Conservation (phyloP, 2,329 filamentous ascomycete species). For the Epichloe sylvatica region DNA sequence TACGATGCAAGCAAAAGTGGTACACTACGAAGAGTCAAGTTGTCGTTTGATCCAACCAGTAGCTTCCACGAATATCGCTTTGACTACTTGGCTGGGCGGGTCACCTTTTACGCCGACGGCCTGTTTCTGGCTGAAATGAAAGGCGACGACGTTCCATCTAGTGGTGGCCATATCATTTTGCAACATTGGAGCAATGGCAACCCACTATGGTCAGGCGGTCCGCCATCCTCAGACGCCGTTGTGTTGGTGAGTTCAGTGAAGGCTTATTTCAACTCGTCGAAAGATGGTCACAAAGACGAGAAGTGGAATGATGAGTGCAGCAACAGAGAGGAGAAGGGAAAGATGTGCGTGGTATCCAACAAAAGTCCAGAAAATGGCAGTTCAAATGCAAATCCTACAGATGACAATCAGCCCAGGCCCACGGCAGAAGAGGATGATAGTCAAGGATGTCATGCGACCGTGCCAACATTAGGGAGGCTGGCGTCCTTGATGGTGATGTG, state of each 20-base stretch:
- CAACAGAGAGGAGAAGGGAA: background rate
- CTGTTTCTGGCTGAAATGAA: conserved; percentile 40
- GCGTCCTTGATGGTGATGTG: background rate
- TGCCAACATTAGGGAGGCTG: background rate
- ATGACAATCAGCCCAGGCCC: background rate
- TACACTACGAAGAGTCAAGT: conserved; percentile 40
- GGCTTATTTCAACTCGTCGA: conserved; percentile 64
- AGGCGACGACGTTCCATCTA: conserved; percentile 42
- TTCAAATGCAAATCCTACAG: conserved; percentile 11
- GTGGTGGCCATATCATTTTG: conserved; percentile 52
- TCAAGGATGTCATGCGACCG: background rate
- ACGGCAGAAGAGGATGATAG: background rate
- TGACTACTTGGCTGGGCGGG: conserved; percentile 50
- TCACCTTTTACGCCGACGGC: conserved; percentile 58
- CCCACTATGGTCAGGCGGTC: conserved; percentile 54
- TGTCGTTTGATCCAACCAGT: conserved; percentile 52
- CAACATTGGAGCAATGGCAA: conserved; percentile 74
- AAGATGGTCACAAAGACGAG: conserved; percentile 9
- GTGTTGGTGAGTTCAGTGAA: conserved; percentile 58
- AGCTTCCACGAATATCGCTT: conserved; percentile 68
- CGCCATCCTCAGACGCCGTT: conserved; percentile 46
- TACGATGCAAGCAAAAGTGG: conserved; percentile 48
- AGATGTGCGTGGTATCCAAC: conserved; percentile 14
- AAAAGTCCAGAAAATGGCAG: conserved; percentile 11
- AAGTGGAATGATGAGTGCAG: conserved; percentile 4